phyloP scores from a whole-genome alignment of 257 asterid species.

The Knoxia roxburghii region DNA sequence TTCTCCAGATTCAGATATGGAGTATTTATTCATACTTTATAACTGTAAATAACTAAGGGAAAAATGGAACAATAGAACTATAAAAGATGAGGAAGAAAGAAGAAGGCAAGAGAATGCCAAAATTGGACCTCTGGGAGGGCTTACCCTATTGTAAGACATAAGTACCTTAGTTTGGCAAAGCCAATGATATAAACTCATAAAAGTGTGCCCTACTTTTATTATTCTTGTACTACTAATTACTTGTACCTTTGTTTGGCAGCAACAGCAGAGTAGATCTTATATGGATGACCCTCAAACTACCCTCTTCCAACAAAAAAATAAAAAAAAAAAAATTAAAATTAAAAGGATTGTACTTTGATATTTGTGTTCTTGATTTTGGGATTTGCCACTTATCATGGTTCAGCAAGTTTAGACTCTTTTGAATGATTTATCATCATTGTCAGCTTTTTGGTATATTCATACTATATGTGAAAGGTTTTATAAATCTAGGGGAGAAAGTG shows the following conservation, averaged over 20 bases:
- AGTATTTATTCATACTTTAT: not conserved
- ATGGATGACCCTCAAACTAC: too few species aligned
- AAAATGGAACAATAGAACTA: too few species aligned
- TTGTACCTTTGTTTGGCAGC: conserved; percentile 1
- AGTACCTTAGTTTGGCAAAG: conserved; percentile 30
- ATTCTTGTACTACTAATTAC: not conserved
- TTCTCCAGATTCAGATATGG: not conserved
- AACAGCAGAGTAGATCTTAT: conserved; percentile 4
- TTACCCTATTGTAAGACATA: conserved; percentile 2
- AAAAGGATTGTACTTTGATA: too few species aligned
- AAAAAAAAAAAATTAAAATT: too few species aligned
- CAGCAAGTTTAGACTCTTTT: not conserved
- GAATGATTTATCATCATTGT: not conserved
- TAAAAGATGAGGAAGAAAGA: not conserved
- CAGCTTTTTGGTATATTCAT: too few species aligned
- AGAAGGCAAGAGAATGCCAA: conserved; percentile 16
- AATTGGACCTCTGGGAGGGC: conserved; percentile 24
- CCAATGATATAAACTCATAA: conserved; percentile 13
- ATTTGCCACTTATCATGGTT: not conserved
- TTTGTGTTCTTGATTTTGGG: not conserved
- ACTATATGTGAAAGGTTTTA: too few species aligned
- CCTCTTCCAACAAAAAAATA: too few species aligned
- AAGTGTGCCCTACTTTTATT: not conserved
- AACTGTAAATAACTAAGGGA: conserved; percentile 13
- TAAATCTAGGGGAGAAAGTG: too few species aligned